Percentiles rank a stretch among this genome's conserved stretches.
phyloP scores from a whole-genome alignment of 805 yeast species.

The Lachancea waltii region DNA sequence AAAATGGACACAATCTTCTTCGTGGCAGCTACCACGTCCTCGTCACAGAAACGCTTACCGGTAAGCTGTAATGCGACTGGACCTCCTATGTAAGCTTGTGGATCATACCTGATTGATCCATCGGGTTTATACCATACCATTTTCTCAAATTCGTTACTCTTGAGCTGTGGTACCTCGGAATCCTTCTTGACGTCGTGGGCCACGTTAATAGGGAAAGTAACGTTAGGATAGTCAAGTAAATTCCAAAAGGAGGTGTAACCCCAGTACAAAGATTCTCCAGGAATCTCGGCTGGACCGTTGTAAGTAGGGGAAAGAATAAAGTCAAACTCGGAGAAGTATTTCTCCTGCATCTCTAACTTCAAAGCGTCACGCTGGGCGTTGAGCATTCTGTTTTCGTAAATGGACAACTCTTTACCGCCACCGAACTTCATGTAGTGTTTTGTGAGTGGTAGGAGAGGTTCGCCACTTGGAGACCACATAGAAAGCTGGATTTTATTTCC shows the following conservation, averaged over 20 bases:
- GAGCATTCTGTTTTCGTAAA: constrained; percentile 49
- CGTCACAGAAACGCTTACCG: constrained; percentile 47
- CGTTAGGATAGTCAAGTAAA: constrained; percentile 63
- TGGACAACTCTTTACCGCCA: constrained; percentile 44
- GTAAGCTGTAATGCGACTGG: constrained; percentile 47
- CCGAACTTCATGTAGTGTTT: constrained; percentile 56
- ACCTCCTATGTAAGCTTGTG: constrained; percentile 37
- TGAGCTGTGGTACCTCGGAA: constrained; percentile 13
- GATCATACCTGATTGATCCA: constrained; percentile 23
- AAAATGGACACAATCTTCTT: constrained; percentile 35
- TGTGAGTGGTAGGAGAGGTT: constrained; percentile 59
- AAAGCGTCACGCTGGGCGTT: constrained; percentile 50
- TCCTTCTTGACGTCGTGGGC: constrained; percentile 51
- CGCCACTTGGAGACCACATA: constrained; percentile 54
- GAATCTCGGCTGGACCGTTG: constrained; percentile 65
- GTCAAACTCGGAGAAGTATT: constrained; percentile 38
- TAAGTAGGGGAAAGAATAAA: constrained; percentile 63
- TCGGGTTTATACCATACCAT: constrained; percentile 19
- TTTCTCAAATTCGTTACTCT: constrained; percentile 19
- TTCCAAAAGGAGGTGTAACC: constrained; percentile 75
- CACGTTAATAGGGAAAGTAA: constrained; percentile 56
- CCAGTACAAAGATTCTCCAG: constrained; percentile 63
- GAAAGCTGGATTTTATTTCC: constrained; percentile 55
- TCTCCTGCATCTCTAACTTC: constrained; percentile 38
- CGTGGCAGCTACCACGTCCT: constrained; percentile 41